Conservation (phyloP, 2,329 filamentous ascomycete genomes). For the Colletotrichum orchidophilum region DNA sequence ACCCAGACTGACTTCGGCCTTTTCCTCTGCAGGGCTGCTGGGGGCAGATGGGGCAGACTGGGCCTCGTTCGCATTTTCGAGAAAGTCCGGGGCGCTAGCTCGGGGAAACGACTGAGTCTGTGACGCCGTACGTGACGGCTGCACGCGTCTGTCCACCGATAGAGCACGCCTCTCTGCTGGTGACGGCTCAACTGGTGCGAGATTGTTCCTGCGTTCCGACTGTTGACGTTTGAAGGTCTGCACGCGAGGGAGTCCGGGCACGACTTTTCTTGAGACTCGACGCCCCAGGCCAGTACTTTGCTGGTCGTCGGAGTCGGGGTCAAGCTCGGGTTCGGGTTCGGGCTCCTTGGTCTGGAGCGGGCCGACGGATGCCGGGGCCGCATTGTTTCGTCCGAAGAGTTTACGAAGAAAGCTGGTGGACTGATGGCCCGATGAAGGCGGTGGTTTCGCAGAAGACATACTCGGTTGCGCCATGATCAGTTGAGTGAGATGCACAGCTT, state of each 20-base stretch:
- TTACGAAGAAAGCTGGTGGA: constrained; percentile 33
- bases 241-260: constrained; percentile 79
- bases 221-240: constrained; percentile 85
- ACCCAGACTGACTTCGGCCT: constrained; percentile 37
- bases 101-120: constrained; percentile 51
- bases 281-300: constrained; percentile 48
- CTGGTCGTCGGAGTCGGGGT: constrained; percentile 39
- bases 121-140: constrained; percentile 47
- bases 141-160: constrained; percentile 67
- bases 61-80: constrained; percentile 41
- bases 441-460: constrained; percentile 20
- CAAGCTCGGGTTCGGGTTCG: constrained; percentile 35
- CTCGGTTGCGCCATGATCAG: constrained; percentile 30
- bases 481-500: not conserved
- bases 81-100: constrained; percentile 59
- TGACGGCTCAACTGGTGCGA: constrained; percentile 72
- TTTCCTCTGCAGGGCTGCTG: constrained; percentile 45
- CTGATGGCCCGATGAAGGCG: constrained; percentile 6
- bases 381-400: constrained; percentile 34
- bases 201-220: constrained; percentile 79
- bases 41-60: constrained; percentile 42
- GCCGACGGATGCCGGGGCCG: constrained; percentile 16
- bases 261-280: constrained; percentile 67
- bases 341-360: constrained; percentile 26
- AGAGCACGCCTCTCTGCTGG: constrained; percentile 75